Base-by-base conservation (phyloP, 257 asterid species). In the Linaria vulgaris region DNA sequence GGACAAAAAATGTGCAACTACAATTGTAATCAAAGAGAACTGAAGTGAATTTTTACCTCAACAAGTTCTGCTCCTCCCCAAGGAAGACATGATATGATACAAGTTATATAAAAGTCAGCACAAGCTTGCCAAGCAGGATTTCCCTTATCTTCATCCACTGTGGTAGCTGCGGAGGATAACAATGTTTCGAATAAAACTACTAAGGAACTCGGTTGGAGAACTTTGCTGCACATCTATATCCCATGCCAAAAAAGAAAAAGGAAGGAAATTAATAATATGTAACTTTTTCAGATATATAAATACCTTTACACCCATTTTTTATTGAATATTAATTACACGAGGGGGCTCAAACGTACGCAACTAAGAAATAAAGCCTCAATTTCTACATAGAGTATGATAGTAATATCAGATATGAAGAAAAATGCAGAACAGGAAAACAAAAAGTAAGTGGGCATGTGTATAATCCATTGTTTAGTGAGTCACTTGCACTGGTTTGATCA, bases 31-130 rank as follows among this genome's bases (percentile, higher is more conserved):
- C 59, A 48, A 63, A 69, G 24, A 56, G 38, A 60, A 59, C 30
- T 57, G 12, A 34, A 49, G 34, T 49, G 48, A 66, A 64, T 53
- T 9, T 64, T 72, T 73, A 94, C 99, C 96, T 94, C 99, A 61
- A 74, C 81, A 74, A 94, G 95, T 71, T 94, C 99, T 61, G 95
- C 82, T 68, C 99, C 99, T 47, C 99, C 99, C 99, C 97, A 94
- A 17, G 99, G 99, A 70, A 94, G 96, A 73, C 97, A 87, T 56
- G 97, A 83, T 61, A 94, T 77, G 57, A 90, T 78, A 66, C 97
- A 94, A 16, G 81, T 78, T 56, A 94, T 82, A 62, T 94, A 94
- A 72, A 94, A 94, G 84, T 94, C 99, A 50, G 95, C 99, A 66
- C 95, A 85, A 67, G 99, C 95, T 85, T 91, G 98, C 96, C 98